Conservation (phyloP, 225 moss, liverwort and hornwort genomes). For the Thuidium tamariscinum region DNA sequence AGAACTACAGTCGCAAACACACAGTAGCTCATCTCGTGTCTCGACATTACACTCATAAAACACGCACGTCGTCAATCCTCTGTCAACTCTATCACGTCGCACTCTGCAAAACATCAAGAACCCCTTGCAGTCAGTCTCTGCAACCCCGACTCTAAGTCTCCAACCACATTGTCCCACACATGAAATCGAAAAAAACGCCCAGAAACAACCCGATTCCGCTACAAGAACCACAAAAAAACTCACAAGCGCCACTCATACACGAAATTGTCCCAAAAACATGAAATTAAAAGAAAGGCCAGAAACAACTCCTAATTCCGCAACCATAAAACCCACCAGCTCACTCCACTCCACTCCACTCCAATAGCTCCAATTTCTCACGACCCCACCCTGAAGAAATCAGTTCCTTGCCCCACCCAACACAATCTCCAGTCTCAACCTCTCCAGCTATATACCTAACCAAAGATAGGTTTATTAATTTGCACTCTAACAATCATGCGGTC, state of each 20-base stretch:
- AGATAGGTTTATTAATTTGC: neutral
- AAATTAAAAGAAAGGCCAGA: too few relatives aligned
- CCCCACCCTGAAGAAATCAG: neutral
- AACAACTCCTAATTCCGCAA: neutral
- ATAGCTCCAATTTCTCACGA: neutral
- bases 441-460: neutral
- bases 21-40: neutral
- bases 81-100: neutral
- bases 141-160: neutral
- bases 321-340: neutral
- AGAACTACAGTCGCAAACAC: neutral
- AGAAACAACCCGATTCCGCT: neutral
- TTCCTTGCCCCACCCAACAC: neutral
- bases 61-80: neutral
- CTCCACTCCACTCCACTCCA: neutral
- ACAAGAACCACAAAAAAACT: too few relatives aligned
- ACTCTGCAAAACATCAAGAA: neutral
- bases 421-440: neutral
- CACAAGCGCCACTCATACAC: neutral
- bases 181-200: neutral
- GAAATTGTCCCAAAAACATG: neutral
- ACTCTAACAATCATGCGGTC: neutral
- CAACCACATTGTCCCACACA: neutral
- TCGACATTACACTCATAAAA: neutral
- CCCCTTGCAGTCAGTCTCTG: neutral